Evolutionary conservation across 2,329 filamentous ascomycete genomes (phyloP), one percentile per base, ranked within the genome.

Genomic region (Fusarium abutilonis): DNA sequence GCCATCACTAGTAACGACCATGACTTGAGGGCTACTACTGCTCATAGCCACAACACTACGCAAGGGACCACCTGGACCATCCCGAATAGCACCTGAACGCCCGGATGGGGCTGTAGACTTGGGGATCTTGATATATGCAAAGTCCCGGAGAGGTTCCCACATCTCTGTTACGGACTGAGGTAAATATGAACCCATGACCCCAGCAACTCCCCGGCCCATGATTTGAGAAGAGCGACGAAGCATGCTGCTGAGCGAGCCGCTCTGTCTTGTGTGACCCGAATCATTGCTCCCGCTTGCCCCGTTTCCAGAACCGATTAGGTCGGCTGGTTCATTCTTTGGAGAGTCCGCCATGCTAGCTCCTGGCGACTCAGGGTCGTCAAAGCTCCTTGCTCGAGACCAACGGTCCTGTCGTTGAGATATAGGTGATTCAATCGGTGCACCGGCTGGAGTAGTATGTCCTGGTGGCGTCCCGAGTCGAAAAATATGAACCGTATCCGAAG

Each of bases 11-110:
- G 95, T 99, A 13, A 97, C 93, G 0, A 98, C 92, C 93, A 99
- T 98, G 44, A 99, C 91, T 71, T 98, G 93, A 1, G 95, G 95
- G 23, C 91, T 93, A 73, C 89, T 96, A 71, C 89, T 95, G 73
- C 92, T 97, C 89, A 99, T 96, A 9, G 95, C 94, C 39, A 99
- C 95, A n/a, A 99, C 94, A 66, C 92, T 97, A 65, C 91, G 84
- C 36, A 96, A 77, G 0, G 91, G 88, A 0, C 83, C 69, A 6
- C 74, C 70, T 2, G 72, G 63, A 5, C 73, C 71, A 21, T 77
- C 77, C 29, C 72, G 71, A 5, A 76, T 17, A 64, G 61, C 41
- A 29, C 67, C 43, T 6, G 70, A 55, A 31, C 60, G 44, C 4
- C 62, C 40, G 6, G 52, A 58, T 5, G 70, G 54, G 4, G 60